Evolutionary conservation across 2,329 filamentous ascomycete genomes (phyloP), one percentile per base, ranked within the genome.

Genomic region (Fusarium sp.): DNA sequence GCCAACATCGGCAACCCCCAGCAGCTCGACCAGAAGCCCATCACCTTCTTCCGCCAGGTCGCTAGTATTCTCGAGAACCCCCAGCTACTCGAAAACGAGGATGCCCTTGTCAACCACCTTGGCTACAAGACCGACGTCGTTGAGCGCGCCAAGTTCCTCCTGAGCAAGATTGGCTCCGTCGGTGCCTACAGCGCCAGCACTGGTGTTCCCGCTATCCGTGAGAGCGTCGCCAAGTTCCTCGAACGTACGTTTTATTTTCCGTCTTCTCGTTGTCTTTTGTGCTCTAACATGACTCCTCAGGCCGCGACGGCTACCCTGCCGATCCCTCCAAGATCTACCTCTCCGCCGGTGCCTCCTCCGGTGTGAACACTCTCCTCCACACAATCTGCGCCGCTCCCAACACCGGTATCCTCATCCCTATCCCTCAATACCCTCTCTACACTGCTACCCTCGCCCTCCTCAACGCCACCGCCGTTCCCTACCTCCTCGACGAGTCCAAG

Each of bases 1-100:
- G 96, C 96, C 83, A 99, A 99, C 85, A 99, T 99, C 78, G 96
- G 96, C 78, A 99, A 99, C 86, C 96, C 96, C 5, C 96, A 99
- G 83, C 96, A 99, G 84, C 90, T 99, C 69, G 96, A 98, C 84
- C 96, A 99, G 88, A 97, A 98, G 87, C 96, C 96, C 77, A 95
- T 99, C 77, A 99, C 96, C 74, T 99, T 98, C 87, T 98, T 99
- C 90, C 91, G 96, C 75, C 95, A 99, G 84, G 96, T 99, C 30
- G 88, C 96, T 77, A 97, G 94, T 83, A 82, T 99, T 68, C 83
- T 98, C 63, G 96, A 99, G 86, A 95, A 98, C 85, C 96, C 96
- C 1, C 80, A 86, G 61, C 86, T 99, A 36, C 87, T 99, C 65
- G 88, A 97, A 78, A 91, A 97, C 75, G 90, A 94, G 80, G 89